Base-by-base conservation (phyloP, 225 moss, liverwort and hornwort genomes). In the Neckera pumila region DNA sequence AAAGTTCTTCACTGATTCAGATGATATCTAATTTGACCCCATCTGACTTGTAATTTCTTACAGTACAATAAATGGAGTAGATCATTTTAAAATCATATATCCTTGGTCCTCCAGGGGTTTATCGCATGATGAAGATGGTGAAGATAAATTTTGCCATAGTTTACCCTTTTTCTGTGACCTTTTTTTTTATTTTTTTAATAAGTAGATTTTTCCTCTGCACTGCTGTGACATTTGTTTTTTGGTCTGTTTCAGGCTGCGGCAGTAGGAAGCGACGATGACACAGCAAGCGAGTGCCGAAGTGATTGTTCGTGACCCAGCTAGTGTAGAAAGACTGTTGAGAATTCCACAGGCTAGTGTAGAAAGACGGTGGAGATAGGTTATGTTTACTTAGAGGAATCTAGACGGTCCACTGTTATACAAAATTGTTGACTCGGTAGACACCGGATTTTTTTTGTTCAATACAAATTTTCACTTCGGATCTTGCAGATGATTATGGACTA, bases 191-290 rank as follows among this genome's bases (percentile, higher is more conserved):
- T 45, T 23, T 63, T 33, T 54, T 1, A 82, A 14, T n/a, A 16
- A n/a, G 14, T 31, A 28, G 14, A 64, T 10, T 33, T 56, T 43
- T 9, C 56, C 43, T 63, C 36, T 36, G 28, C 66, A 34, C 20
- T 75, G 34, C 27, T 76, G 34, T 87, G 69, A 75, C 31, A 61
- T 40, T 23, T 82, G 57, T 38, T 38, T 42, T 19, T 17, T 22
- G 57, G 17, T 60, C 21, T 82, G 64, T 75, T 82, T 59, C 85
- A 93, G 92, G 93, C 88, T 59, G 92, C 93, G 4, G 93, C 89
- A 80, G 80, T 85, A 75, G 89, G 28, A 63, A 90, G 92, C 47
- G 93, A 93, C 53, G 92, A 93, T 54, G 93, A 93, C 62, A 57
- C 88, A 63, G 86, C 60, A 54, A 91, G 91, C 82, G 93, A 90